phyloP scores from a whole-genome alignment of 345 rosid genomes.

The Eucalyptus brandiana region DNA sequence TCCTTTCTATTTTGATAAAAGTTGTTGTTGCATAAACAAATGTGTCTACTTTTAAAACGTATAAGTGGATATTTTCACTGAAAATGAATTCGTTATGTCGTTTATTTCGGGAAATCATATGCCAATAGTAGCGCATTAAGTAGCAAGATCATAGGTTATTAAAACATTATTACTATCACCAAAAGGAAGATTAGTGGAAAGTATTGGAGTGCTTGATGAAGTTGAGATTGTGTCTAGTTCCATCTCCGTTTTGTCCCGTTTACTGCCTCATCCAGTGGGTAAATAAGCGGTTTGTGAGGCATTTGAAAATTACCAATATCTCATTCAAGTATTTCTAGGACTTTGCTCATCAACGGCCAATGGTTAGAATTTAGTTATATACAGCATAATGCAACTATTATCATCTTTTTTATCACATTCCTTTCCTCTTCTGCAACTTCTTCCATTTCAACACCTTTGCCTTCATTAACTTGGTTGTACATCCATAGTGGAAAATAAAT shows the following conservation, averaged over 20 bases:
- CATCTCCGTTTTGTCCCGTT: not conserved
- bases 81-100: no score
- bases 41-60: no score
- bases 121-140: no score
- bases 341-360: accelerated
- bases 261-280: not conserved
- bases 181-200: not conserved
- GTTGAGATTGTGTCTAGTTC: not conserved
- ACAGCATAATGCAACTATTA: not conserved
- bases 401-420: not conserved
- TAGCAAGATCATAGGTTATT: no score
- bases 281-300: not conserved
- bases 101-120: no score
- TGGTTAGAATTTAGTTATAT: not conserved
- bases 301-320: not conserved
- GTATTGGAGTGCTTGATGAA: not conserved
- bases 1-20: no score
- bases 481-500: not conserved
- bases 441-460: not conserved
- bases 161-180: not conserved
- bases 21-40: no score
- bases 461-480: not conserved
- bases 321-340: not conserved
- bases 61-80: no score
- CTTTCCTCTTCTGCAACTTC: not conserved